phyloP scores from a whole-genome alignment of 2,329 filamentous ascomycete species.

The Coniochaeta sp. region DNA sequence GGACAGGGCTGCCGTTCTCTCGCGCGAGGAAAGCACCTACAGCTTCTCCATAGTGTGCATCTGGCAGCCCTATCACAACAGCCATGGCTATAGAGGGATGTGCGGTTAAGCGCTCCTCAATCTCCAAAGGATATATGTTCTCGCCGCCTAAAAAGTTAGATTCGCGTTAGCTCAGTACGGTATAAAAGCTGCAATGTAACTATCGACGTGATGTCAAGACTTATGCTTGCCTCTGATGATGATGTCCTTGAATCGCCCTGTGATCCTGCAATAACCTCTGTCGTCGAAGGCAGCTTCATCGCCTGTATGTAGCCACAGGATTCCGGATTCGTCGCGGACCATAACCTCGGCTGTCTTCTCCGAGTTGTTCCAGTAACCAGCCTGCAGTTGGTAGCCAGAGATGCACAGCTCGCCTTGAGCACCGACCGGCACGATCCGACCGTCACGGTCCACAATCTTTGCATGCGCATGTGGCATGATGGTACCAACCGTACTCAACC shows the following conservation, averaged over 20 bases:
- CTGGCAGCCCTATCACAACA: constrained; percentile 62
- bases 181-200: neutral
- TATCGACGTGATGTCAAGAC: neutral
- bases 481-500: constrained; percentile 67
- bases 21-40: constrained; percentile 57
- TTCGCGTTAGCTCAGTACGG: neutral
- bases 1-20: constrained; percentile 25
- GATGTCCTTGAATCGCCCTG: constrained; percentile 71
- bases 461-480: constrained; percentile 69
- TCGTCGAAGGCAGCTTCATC: constrained; percentile 64
- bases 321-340: constrained; percentile 42
- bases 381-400: constrained; percentile 68
- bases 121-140: constrained; percentile 68
- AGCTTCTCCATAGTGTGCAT: constrained; percentile 67
- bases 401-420: constrained; percentile 69
- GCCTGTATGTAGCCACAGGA: constrained; percentile 59
- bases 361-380: constrained; percentile 61
- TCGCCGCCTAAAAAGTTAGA: constrained; percentile 46
- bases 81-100: constrained; percentile 58
- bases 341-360: constrained; percentile 63
- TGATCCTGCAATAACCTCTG: constrained; percentile 64
- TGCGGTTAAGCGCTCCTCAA: constrained; percentile 62
- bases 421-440: constrained; percentile 60
- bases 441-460: constrained; percentile 67
- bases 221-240: constrained; percentile 56